phyloP scores from a whole-genome alignment of 164 flowering plant species.

The Akebia trifoliata region DNA sequence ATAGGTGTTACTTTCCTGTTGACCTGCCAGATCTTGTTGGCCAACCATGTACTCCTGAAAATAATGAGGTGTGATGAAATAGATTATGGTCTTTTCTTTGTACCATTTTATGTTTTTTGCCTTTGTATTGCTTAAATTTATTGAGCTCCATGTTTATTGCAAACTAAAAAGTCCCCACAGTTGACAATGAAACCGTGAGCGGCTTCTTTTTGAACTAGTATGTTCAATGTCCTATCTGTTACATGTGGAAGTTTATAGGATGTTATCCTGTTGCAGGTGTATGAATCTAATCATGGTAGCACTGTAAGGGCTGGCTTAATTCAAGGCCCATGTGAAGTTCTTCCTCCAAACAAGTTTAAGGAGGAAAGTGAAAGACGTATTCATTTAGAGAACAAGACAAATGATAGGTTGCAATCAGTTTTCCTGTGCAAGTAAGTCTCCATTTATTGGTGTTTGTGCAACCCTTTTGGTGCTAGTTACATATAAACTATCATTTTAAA shows the following conservation, averaged over 20 bases:
- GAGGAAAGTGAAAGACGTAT: slow-evolving; percentile 50
- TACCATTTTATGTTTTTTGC: neutral
- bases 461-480: neutral
- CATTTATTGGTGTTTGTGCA: neutral
- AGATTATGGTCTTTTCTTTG: neutral
- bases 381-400: slow-evolving; percentile 22
- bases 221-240: neutral
- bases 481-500: no score
- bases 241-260: neutral
- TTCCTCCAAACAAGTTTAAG: slow-evolving; percentile 43
- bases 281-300: slow-evolving; percentile 49
- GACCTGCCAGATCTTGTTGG: slow-evolving; percentile 75
- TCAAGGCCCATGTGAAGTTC: slow-evolving; percentile 63
- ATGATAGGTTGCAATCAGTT: slow-evolving; percentile 30
- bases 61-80: slow-evolving; percentile 48
- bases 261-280: slow-evolving; percentile 45
- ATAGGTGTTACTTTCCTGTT: slow-evolving; percentile 55
- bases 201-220: no score
- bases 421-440: slow-evolving; percentile 61
- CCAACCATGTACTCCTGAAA: slow-evolving; percentile 52
- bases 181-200: no score
- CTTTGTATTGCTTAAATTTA: no score
- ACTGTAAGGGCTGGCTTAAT: slow-evolving; percentile 47
- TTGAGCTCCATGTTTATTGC: no score
- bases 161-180: no score